A percentile compares a stretch with the other conserved stretches of the same genome.
These are phyloP conservation scores for Cinnamomum micranthum DNA, from an alignment of 164 flowering plant species.

Conservation along the genomic window DNA sequence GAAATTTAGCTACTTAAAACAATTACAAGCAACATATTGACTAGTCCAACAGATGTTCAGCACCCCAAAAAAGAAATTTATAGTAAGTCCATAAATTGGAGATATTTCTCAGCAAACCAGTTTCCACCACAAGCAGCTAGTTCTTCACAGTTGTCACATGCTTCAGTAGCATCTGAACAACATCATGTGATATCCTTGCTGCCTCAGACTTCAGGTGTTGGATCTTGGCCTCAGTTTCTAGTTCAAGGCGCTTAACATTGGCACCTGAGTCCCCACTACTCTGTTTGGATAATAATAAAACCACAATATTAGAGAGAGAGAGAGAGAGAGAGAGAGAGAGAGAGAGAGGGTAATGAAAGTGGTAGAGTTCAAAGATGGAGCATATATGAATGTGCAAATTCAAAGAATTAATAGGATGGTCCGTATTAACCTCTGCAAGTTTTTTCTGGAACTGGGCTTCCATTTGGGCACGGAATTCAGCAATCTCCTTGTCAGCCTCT, in stretches of 20 bases:
- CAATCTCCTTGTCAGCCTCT: conserved; percentile 67
- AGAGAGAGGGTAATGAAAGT: neutral
- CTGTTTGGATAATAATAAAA: conserved; percentile 34
- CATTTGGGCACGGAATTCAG: conserved; percentile 52
- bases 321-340: neutral
- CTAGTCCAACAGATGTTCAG: neutral
- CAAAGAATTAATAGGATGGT: neutral
- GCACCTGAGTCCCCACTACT: conserved; percentile 93
- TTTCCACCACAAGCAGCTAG: conserved; percentile 20
- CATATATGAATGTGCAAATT: too few relatives aligned
- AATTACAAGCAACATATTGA: conserved; percentile 3
- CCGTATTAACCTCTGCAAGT: conserved; percentile 40
- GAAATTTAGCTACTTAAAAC: neutral
- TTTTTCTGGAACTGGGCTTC: conserved; percentile 61
- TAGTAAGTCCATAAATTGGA: neutral
- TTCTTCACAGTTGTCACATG: conserved; percentile 75
- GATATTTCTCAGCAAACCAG: neutral
- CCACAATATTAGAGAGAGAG: neutral
- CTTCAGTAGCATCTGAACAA: conserved; percentile 78
- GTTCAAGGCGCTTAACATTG: conserved; percentile 84
- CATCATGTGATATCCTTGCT: conserved; percentile 58
- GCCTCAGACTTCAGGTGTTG: conserved; percentile 54
- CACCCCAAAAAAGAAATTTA: neutral
- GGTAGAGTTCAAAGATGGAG: neutral
- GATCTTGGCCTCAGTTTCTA: conserved; percentile 72